These are phyloP conservation scores for Stellera chamaejasme DNA, from an alignment of 345 rosid species.

Conservation along the genomic window DNA sequence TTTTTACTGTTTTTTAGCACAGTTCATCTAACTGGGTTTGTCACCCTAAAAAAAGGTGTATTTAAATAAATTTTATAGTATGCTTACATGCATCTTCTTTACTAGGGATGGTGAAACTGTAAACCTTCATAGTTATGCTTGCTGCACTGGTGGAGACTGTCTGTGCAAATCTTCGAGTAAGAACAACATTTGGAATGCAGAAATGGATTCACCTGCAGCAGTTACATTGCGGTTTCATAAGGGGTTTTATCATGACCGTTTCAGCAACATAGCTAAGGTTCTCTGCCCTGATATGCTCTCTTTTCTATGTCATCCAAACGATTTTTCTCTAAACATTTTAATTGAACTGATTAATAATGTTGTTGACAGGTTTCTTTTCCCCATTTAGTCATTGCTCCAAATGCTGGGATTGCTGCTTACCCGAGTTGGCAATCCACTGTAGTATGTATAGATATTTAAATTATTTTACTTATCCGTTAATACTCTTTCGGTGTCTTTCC, in stretches of 20 bases:
- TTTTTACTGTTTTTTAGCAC: neutral
- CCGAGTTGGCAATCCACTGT: conserved; percentile 77
- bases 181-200: conserved; percentile 3
- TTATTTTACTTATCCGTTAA: neutral
- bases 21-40: too few species aligned
- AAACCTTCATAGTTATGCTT: conserved; percentile 31
- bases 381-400: conserved; percentile 68
- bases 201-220: conserved; percentile 20
- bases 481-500: neutral
- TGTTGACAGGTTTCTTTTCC: conserved; percentile 52
- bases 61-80: neutral
- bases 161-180: conserved; percentile 39
- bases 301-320: neutral
- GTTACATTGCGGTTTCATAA: conserved; percentile 50
- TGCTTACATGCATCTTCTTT: conserved; percentile 3
- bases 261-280: conserved; percentile 48
- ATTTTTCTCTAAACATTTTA: conserved; percentile 3
- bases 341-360: conserved; percentile 8
- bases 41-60: too few species aligned
- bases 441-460: conserved; percentile 27
- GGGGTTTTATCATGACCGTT: conserved; percentile 77
- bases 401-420: conserved; percentile 86
- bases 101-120: conserved; percentile 62
- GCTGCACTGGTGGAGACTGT: conserved; percentile 54
- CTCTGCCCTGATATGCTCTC: neutral